A percentile compares a stretch with the other conserved stretches of the same genome.
phyloP scores from a whole-genome alignment of 208 protist species.

The Leishmania braziliensis region DNA sequence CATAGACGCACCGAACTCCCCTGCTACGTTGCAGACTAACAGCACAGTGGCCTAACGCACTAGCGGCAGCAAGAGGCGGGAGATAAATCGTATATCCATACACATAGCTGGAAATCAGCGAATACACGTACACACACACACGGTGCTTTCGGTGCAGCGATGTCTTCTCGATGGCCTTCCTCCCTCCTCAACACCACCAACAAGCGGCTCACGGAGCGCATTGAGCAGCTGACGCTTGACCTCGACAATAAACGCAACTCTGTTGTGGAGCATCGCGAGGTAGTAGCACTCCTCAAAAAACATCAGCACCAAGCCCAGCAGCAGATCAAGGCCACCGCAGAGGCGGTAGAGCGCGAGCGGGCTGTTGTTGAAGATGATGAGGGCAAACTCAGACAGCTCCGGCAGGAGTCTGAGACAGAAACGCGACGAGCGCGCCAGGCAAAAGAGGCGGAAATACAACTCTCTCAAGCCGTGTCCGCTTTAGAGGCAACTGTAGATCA shows the following conservation, averaged over 20 bases:
- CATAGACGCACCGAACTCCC: slow-evolving; percentile 3
- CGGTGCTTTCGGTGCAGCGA: not conserved
- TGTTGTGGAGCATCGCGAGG: slow-evolving; percentile 45
- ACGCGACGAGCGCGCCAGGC: slow-evolving; percentile 12
- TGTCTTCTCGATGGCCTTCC: slow-evolving; percentile 62
- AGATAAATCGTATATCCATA: not conserved
- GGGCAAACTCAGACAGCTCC: slow-evolving; percentile 29
- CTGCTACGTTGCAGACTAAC: not conserved
- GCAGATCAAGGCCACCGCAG: slow-evolving; percentile 23
- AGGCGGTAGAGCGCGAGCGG: slow-evolving; percentile 19
- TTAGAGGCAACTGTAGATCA: slow-evolving; percentile 17
- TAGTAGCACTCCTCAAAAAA: slow-evolving; percentile 38
- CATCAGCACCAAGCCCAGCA: slow-evolving; percentile 37
- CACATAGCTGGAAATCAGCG: slow-evolving; percentile 9
- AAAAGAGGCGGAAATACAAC: slow-evolving; percentile 22
- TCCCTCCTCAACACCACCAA: slow-evolving; percentile 71
- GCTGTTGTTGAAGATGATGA: slow-evolving; percentile 12
- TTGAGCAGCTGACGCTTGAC: slow-evolving; percentile 35
- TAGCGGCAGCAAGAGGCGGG: not conserved
- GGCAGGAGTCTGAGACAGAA: slow-evolving; percentile 27
- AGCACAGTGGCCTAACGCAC: not conserved
- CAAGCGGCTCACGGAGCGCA: slow-evolving; percentile 45
- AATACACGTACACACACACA: not conserved
- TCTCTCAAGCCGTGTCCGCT: slow-evolving; percentile 15
- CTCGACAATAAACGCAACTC: slow-evolving; percentile 38